These are phyloP conservation scores for Plantago coronopus DNA, from an alignment of 305 asterid species.

Conservation along the genomic window DNA sequence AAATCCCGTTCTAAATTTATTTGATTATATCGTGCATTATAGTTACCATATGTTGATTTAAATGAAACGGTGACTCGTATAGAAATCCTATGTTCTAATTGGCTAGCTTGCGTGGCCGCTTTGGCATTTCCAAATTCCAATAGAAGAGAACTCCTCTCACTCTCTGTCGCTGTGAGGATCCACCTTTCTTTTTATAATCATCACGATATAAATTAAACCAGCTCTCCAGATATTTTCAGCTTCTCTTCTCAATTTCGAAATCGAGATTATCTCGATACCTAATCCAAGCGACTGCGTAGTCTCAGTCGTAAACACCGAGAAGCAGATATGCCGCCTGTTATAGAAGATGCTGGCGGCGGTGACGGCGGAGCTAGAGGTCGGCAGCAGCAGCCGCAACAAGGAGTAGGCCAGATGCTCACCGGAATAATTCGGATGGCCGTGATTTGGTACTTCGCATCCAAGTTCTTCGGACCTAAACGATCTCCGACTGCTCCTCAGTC, in stretches of 20 bases:
- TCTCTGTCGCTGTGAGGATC: neutral
- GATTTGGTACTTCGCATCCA: slow-evolving; percentile 92
- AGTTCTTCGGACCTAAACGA: slow-evolving; percentile 77
- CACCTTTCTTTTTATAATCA: neutral
- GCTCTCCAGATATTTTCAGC: no score
- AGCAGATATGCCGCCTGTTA: slow-evolving; percentile 40
- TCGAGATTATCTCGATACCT: no score
- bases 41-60: no score
- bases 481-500: slow-evolving; percentile 36
- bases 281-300: no score
- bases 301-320: no score
- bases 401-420: slow-evolving; percentile 77
- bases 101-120: neutral
- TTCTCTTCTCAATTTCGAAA: no score
- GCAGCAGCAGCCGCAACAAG: slow-evolving; percentile 48
- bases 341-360: slow-evolving; percentile 40
- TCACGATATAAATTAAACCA: no score
- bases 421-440: slow-evolving; percentile 84
- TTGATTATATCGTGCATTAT: no score
- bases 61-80: no score
- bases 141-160: neutral
- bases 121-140: neutral
- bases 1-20: no score
- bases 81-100: no score
- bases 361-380: slow-evolving; percentile 30